Conservation (phyloP, 2,329 filamentous ascomycete species). For the Westerdykella sp. region DNA sequence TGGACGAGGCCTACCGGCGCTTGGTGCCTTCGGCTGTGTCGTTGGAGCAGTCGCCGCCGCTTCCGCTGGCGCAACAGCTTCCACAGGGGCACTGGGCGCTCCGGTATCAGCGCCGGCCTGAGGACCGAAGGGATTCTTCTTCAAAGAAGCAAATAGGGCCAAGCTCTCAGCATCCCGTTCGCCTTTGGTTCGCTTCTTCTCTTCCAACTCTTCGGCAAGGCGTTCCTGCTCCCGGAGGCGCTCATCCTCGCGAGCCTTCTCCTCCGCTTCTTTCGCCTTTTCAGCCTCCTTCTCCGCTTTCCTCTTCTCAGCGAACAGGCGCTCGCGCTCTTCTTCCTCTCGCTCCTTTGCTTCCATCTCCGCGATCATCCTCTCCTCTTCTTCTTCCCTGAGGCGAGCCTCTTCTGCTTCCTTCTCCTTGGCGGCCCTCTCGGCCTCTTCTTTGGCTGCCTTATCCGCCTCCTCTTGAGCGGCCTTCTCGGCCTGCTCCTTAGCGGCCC, state of each 20-base stretch:
- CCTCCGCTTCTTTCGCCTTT: conserved; percentile 48
- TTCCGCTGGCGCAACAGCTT: conserved; percentile 42
- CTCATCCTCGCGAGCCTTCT: conserved; percentile 47
- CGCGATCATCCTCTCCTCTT: conserved; percentile 55
- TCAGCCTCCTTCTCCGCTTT: conserved; percentile 54
- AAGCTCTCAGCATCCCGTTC: conserved; percentile 39
- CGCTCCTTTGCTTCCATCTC: conserved; percentile 50
- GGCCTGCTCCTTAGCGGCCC: conserved; percentile 19
- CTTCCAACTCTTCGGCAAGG: conserved; percentile 43
- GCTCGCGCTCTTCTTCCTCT: conserved; percentile 58
- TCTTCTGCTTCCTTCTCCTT: conserved; percentile 25
- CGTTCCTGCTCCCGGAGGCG: conserved; percentile 45
- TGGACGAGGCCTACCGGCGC: conserved; percentile 69
- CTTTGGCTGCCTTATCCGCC: conserved; percentile 14
- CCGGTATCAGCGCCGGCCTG: conserved; percentile 19
- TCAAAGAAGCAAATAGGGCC: conserved; percentile 43
- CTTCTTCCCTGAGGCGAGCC: conserved; percentile 38
- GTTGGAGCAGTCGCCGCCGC: conserved; percentile 23
- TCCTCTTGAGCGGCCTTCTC: conserved; percentile 13
- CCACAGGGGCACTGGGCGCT: conserved; percentile 28
- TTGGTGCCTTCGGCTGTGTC: conserved; percentile 33
- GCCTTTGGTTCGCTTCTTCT: conserved; percentile 39
- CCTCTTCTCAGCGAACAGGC: conserved; percentile 67
- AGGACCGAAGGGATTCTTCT: conserved; percentile 45
- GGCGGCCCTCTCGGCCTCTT: conserved; percentile 13